Evolutionary conservation across 2,329 filamentous ascomycete genomes (phyloP).

Genomic region (Penicillium sp.): DNA sequence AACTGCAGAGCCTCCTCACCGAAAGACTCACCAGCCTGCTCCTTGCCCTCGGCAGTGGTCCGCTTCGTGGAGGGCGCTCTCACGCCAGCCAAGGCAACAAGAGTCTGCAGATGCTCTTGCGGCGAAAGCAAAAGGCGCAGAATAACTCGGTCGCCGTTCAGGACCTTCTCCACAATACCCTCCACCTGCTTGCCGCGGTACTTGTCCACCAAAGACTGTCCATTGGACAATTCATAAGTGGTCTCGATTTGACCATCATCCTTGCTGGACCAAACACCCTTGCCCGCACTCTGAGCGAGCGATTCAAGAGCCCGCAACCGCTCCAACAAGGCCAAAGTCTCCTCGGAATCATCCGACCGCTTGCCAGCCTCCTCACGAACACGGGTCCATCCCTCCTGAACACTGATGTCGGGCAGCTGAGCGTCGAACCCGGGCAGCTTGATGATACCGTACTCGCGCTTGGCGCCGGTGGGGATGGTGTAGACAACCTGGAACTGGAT

Average conservation of each 20-base stretch:
- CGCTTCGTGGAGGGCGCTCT: constrained; percentile 87
- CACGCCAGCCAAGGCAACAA: constrained; percentile 85
- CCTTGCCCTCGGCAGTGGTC: constrained; percentile 73
- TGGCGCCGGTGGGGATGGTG: constrained; percentile 72
- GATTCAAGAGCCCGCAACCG: constrained; percentile 74
- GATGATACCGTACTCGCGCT: constrained; percentile 84
- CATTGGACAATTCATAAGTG: constrained; percentile 74
- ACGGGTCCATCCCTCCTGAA: constrained; percentile 89
- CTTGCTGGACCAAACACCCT: constrained; percentile 73
- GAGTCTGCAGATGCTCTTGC: constrained; percentile 81
- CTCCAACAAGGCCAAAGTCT: constrained; percentile 68
- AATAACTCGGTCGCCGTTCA: constrained; percentile 87
- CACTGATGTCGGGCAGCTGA: constrained; percentile 74
- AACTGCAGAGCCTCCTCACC: constrained; percentile 87
- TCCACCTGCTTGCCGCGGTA: constrained; percentile 85
- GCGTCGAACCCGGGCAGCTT: constrained; percentile 67
- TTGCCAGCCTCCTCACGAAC: constrained; percentile 90
- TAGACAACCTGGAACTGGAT: constrained; percentile 85
- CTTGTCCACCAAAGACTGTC: constrained; percentile 71
- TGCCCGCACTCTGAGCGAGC: constrained; percentile 72
- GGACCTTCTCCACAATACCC: constrained; percentile 82
- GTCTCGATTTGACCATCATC: constrained; percentile 68
- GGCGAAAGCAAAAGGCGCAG: constrained; percentile 77
- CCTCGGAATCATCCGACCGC: constrained; percentile 77
- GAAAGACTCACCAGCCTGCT: constrained; percentile 81